These are phyloP conservation scores for Phytophthora rubi DNA, from an alignment of 352 stramenopile genomes.

Conservation along the genomic window DNA sequence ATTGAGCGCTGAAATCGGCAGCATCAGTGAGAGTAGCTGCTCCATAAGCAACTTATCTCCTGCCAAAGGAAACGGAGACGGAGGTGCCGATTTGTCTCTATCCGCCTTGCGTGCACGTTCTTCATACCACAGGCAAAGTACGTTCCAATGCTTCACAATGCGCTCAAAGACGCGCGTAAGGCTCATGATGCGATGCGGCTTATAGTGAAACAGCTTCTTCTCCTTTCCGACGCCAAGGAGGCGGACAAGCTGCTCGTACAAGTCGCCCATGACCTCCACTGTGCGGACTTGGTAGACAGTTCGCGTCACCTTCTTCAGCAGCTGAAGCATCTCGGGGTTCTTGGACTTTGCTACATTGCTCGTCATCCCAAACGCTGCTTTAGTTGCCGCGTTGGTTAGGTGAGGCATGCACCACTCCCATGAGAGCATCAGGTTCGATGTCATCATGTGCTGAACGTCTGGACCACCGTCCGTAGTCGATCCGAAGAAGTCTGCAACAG, in stretches of 20 bases:
- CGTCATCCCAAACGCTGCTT: slow-evolving; percentile 5
- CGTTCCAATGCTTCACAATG: slow-evolving; percentile 10
- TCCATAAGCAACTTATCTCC: not conserved
- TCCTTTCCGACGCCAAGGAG: slow-evolving; percentile 10
- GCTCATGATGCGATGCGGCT: slow-evolving; percentile 13
- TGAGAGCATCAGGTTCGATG: not conserved
- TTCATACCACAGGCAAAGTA: slow-evolving; percentile 4
- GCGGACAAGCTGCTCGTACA: slow-evolving; percentile 2
- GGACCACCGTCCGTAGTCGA: not conserved
- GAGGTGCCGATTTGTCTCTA: not conserved
- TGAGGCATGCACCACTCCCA: slow-evolving; percentile 7
- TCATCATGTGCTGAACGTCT: slow-evolving; percentile 9
- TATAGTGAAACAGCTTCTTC: slow-evolving; percentile 12
- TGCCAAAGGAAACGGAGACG: not conserved
- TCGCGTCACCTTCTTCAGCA: not conserved
- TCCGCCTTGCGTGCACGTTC: not conserved
- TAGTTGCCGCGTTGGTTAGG: slow-evolving; percentile 9
- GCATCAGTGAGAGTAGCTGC: slow-evolving; percentile 7
- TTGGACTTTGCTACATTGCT: not conserved
- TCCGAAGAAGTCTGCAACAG: slow-evolving; percentile 2
- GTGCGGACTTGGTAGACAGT: slow-evolving; percentile 8
- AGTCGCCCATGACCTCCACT: slow-evolving; percentile 3
- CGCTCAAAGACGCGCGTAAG: not conserved
- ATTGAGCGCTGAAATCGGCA: slow-evolving; percentile 8
- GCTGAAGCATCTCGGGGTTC: slow-evolving; percentile 7